phyloP scores from a whole-genome alignment of 352 stramenopile species.

The Globisporangium irregulare region DNA sequence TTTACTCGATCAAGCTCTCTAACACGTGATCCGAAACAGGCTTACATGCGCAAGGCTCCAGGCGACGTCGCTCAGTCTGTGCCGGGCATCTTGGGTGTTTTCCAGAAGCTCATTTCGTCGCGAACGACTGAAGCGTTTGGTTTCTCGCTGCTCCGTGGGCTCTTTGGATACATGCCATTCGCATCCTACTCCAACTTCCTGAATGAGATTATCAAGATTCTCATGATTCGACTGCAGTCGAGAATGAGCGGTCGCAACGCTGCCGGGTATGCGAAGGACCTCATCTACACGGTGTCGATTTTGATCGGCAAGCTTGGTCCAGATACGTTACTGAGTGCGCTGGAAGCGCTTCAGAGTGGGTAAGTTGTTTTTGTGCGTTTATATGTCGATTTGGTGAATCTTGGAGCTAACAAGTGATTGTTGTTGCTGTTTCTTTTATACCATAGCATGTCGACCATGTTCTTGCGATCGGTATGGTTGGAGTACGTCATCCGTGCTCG shows the following conservation, averaged over 20 bases:
- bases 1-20: neutral
- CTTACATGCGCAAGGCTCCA: conserved; percentile 95
- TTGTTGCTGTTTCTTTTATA: conserved; percentile 24
- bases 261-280: conserved; percentile 76
- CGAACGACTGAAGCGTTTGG: conserved; percentile 90
- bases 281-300: conserved; percentile 88
- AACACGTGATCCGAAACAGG: conserved; percentile 27
- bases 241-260: conserved; percentile 89
- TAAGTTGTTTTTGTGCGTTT: conserved; percentile 32
- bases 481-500: conserved; percentile 74
- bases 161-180: conserved; percentile 88
- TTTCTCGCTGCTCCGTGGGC: conserved; percentile 91
- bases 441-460: conserved; percentile 87
- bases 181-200: conserved; percentile 75
- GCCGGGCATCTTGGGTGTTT: conserved; percentile 94
- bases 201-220: conserved; percentile 92
- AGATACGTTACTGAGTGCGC: conserved; percentile 62
- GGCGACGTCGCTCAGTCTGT: conserved; percentile 82
- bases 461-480: conserved; percentile 89
- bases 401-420: conserved; percentile 25
- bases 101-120: conserved; percentile 97
- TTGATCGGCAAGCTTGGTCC: conserved; percentile 89
- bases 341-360: conserved; percentile 89
- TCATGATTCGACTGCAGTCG: conserved; percentile 93
- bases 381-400: conserved; percentile 18